Conservation (phyloP, 2,329 filamentous ascomycete species). For the Monascus ruber region DNA sequence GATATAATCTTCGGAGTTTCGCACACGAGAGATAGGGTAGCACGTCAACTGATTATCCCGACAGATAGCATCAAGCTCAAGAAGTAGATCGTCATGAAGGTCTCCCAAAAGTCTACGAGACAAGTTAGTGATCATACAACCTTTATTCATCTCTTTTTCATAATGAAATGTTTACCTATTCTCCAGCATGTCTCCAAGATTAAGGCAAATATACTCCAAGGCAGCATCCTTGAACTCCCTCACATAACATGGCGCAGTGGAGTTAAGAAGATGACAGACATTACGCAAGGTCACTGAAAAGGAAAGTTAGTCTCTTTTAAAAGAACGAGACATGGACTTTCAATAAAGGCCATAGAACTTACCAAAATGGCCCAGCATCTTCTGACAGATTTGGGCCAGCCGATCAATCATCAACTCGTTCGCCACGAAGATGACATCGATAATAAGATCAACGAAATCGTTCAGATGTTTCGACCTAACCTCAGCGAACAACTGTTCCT, state of each 20-base stretch:
- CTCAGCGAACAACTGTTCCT: constrained; percentile 69
- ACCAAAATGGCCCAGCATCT: constrained; percentile 67
- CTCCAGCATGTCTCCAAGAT: constrained; percentile 83
- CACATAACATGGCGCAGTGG: constrained; percentile 72
- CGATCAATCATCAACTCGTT: constrained; percentile 95
- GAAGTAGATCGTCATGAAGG: constrained; percentile 70
- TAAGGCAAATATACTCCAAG: constrained; percentile 82
- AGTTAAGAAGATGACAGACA: constrained; percentile 73
- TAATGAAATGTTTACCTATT: constrained; percentile 48
- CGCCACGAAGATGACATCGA: constrained; percentile 80
- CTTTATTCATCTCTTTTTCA: not conserved
- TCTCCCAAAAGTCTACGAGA: constrained; percentile 57
- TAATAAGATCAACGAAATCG: constrained; percentile 74
- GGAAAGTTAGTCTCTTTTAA: constrained; percentile 9
- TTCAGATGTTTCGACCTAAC: constrained; percentile 62
- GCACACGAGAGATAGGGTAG: constrained; percentile 66
- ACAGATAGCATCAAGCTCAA: constrained; percentile 69
- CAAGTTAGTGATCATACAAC: constrained; percentile 6
- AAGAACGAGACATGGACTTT: constrained; percentile 2
- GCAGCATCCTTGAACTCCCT: constrained; percentile 78
- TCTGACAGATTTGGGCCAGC: constrained; percentile 80
- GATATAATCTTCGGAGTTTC: constrained; percentile 49
- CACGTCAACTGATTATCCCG: constrained; percentile 70
- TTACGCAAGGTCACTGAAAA: constrained; percentile 64
- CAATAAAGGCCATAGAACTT: constrained; percentile 10